Evolutionary conservation across 768 basidiomycete species (phyloP).

Genomic region (Suillus lakei): DNA sequence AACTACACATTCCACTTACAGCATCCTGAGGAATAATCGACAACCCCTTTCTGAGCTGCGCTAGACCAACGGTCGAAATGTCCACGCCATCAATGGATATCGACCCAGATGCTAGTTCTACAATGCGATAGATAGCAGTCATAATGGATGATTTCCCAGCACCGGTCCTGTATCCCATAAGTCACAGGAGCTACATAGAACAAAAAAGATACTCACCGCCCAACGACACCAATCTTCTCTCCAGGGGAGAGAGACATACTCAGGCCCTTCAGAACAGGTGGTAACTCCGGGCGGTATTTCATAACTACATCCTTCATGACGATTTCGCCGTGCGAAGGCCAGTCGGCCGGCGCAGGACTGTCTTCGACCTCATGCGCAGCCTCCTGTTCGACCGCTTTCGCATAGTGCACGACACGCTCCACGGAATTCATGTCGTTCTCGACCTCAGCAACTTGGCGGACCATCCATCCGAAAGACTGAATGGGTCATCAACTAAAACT

Average conservation of each 20-base stretch:
- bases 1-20: slow-evolving; percentile 44
- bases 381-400: slow-evolving; percentile 81
- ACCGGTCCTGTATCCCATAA: slow-evolving; percentile 57
- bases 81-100: slow-evolving; percentile 86
- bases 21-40: slow-evolving; percentile 86
- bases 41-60: slow-evolving; percentile 67
- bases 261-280: too few species aligned
- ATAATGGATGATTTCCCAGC: slow-evolving; percentile 92
- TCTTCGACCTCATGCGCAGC: slow-evolving; percentile 69
- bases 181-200: slow-evolving; percentile 13
- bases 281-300: slow-evolving; percentile 87
- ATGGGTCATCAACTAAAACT: slow-evolving; percentile 13
- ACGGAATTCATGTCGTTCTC: slow-evolving; percentile 94
- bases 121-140: slow-evolving; percentile 84
- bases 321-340: slow-evolving; percentile 79
- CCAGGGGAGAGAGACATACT: too few species aligned
- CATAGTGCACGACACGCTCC: slow-evolving; percentile 84
- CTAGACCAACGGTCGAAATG: slow-evolving; percentile 78
- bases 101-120: slow-evolving; percentile 76
- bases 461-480: slow-evolving; percentile 73
- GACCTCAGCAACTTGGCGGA: slow-evolving; percentile 80
- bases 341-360: slow-evolving; percentile 59
- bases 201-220: background rate
- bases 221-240: too few species aligned
- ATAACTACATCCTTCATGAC: slow-evolving; percentile 79